Conservation (phyloP, 169 alveolate species). For the Eimeria zaria region DNA sequence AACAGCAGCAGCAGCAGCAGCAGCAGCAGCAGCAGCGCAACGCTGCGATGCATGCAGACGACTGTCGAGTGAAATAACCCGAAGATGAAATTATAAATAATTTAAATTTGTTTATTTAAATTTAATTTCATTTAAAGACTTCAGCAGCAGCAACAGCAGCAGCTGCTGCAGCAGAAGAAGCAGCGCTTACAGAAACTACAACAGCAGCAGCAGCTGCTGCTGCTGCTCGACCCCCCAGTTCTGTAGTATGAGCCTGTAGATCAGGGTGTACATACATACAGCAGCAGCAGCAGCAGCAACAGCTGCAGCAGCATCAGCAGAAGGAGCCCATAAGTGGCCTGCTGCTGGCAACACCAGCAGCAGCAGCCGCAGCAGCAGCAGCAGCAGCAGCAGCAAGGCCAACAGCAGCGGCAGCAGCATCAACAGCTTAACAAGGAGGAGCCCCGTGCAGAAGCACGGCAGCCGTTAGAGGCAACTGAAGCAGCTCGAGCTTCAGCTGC, state of each 20-base stretch:
- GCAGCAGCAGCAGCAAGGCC: no score
- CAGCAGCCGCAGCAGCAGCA: no score
- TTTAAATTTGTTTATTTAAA: no score
- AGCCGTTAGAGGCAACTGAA: neutral
- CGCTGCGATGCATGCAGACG: no score
- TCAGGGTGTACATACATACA: neutral
- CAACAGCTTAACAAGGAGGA: neutral
- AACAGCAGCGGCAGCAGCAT: neutral
- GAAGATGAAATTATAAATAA: no score
- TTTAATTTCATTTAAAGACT: no score
- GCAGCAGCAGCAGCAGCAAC: constrained; percentile 51
- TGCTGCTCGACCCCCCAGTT: neutral
- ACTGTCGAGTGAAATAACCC: no score
- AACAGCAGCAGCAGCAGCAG: constrained; percentile 35
- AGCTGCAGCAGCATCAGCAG: constrained; percentile 21
- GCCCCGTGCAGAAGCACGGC: neutral
- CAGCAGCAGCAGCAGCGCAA: constrained; percentile 29
- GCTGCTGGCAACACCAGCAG: no score
- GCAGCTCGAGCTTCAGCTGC: neutral
- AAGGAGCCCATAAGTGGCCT: no score
- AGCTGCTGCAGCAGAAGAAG: no score
- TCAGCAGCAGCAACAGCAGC: constrained; percentile 62
- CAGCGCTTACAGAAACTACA: no score
- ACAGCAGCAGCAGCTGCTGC: no score
- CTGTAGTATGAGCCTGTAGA: neutral